phyloP scores from a whole-genome alignment of 2,329 filamentous ascomycete species.

The Bipolaris sorokiniana region DNA sequence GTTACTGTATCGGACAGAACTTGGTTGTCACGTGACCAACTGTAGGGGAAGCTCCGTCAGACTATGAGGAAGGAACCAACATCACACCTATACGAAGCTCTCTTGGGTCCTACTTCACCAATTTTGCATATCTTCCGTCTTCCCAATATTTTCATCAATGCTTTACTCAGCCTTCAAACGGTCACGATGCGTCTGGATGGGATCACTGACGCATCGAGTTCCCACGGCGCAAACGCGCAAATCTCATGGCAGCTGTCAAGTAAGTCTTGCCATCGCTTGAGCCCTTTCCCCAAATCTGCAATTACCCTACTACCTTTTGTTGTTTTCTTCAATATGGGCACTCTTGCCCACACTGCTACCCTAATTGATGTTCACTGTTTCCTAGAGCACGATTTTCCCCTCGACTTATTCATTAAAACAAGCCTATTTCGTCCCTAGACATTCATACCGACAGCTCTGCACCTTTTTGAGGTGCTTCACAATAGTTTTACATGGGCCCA shows the following conservation, averaged over 20 bases:
- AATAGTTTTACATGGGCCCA: conserved; percentile 15
- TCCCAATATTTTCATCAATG: too few relatives aligned
- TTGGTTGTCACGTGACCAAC: background rate
- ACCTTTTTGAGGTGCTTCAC: background rate
- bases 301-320: background rate
- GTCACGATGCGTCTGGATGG: background rate
- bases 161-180: background rate
- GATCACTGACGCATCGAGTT: background rate
- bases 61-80: background rate
- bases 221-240: conserved; percentile 26
- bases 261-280: conserved; percentile 5
- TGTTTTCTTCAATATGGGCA: background rate
- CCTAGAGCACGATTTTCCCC: background rate
- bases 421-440: background rate
- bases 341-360: background rate
- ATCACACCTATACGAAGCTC: background rate
- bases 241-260: conserved; percentile 9
- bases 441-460: background rate
- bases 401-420: background rate
- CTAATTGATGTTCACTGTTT: background rate
- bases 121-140: too few relatives aligned
- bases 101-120: too few relatives aligned
- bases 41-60: background rate
- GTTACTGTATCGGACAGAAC: background rate
- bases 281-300: background rate